These are phyloP conservation scores for Dendrobium catenatum DNA, from an alignment of 106 monocot genomes.

Conservation along the genomic window DNA sequence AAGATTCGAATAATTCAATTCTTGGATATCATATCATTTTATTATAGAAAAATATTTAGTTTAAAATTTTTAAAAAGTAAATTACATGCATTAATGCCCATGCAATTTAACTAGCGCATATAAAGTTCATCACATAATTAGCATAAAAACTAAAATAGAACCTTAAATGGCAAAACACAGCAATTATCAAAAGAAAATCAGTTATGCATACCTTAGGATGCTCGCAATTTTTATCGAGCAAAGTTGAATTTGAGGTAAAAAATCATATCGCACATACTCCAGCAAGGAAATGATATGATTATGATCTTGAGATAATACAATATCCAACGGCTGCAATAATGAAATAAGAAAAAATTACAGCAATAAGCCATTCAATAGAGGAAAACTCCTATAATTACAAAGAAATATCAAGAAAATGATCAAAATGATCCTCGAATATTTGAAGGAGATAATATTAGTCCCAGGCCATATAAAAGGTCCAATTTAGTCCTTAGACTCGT, in stretches of 20 bases:
- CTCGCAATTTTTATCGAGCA: constrained; percentile 78
- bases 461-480: too few species aligned
- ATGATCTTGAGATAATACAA: constrained; percentile 81
- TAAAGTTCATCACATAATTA: neutral
- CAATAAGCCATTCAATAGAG: constrained; percentile 6
- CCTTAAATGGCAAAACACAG: neutral
- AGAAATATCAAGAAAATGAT: too few species aligned
- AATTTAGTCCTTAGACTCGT: too few species aligned
- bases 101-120: neutral
- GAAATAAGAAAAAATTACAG: constrained; percentile 8
- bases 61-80: neutral
- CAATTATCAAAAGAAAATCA: constrained; percentile 7
- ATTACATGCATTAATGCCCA: too few species aligned
- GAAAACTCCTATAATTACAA: neutral
- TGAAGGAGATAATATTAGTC: too few species aligned
- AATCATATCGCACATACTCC: constrained; percentile 85
- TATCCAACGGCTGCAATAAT: constrained; percentile 71
- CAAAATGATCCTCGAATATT: too few species aligned
- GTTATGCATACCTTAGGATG: constrained; percentile 48
- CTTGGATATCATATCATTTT: too few species aligned
- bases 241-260: constrained; percentile 70
- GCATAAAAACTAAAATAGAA: neutral
- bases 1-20: too few species aligned
- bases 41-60: neutral
- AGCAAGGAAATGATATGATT: constrained; percentile 68